phyloP scores from a whole-genome alignment of 768 basidiomycete species.

The Boletus subparvulus region DNA sequence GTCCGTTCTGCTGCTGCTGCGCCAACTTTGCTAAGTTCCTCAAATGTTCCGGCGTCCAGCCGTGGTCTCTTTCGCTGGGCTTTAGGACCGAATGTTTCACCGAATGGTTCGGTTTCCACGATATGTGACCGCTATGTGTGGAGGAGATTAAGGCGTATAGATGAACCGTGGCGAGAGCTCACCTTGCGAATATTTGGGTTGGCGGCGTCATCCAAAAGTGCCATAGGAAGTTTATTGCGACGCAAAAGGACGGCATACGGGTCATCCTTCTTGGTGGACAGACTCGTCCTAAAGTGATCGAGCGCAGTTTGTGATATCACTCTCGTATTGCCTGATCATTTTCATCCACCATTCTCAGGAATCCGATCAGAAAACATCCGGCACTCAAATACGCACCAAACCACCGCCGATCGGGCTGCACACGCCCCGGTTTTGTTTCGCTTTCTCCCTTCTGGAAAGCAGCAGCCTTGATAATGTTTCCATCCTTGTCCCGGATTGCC shows the following conservation, averaged over 20 bases:
- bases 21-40: constrained; percentile 76
- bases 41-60: constrained; percentile 87
- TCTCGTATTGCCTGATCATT: constrained; percentile 82
- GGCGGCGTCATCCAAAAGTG: constrained; percentile 84
- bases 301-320: constrained; percentile 96
- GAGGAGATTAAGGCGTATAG: constrained; percentile 2
- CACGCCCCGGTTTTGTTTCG: constrained; percentile 84
- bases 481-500: constrained; percentile 85
- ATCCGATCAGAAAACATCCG: neutral
- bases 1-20: constrained; percentile 53
- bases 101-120: constrained; percentile 93
- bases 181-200: constrained; percentile 82
- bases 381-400: constrained; percentile 66
- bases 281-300: constrained; percentile 92
- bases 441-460: constrained; percentile 96
- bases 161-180: constrained; percentile 8
- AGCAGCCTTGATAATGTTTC: constrained; percentile 90
- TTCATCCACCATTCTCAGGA: constrained; percentile 8
- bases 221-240: constrained; percentile 97
- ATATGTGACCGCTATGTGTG: constrained; percentile 78
- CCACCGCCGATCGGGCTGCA: constrained; percentile 95
- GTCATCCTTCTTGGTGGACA: constrained; percentile 82
- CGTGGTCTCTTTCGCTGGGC: constrained; percentile 89
- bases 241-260: constrained; percentile 94
- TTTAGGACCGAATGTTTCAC: constrained; percentile 93